Conservation (phyloP, 768 basidiomycete genomes). For the Mycena sanguinolenta region DNA sequence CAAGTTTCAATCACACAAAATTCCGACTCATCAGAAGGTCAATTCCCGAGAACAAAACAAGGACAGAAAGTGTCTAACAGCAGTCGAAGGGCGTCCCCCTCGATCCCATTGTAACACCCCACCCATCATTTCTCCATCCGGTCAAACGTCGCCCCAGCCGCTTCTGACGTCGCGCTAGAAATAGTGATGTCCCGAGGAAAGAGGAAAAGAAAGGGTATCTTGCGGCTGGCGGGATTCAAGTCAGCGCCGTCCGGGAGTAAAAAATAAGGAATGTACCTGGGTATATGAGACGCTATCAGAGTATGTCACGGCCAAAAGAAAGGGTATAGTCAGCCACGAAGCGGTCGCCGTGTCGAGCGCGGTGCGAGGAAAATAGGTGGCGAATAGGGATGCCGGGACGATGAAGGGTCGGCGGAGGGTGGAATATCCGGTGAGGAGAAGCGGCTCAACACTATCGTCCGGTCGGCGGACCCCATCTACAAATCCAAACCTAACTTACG, state of each 20-base stretch:
- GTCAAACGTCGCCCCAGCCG: too few relatives aligned
- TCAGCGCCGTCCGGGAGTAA: too few relatives aligned
- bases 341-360: not conserved
- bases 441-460: constrained; percentile 19
- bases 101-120: not conserved
- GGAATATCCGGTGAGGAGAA: constrained; percentile 19
- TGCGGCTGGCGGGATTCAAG: too few relatives aligned
- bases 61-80: too few relatives aligned
- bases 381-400: constrained; percentile 8
- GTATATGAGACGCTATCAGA: not conserved
- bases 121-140: too few relatives aligned
- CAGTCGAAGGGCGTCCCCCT: constrained; percentile 1
- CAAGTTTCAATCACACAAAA: too few relatives aligned
- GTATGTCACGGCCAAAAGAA: not conserved
- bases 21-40: too few relatives aligned
- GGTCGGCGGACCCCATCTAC: constrained; percentile 19
- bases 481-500: too few relatives aligned
- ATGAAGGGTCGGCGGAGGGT: constrained; percentile 22
- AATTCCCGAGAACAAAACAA: too few relatives aligned
- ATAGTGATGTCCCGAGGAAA: not conserved
- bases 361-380: not conserved
- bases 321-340: not conserved
- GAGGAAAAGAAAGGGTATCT: not conserved
- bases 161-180: too few relatives aligned
- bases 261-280: too few relatives aligned